Conservation (phyloP, 2,329 filamentous ascomycete species). For the Raffaelea ambrosiae region DNA sequence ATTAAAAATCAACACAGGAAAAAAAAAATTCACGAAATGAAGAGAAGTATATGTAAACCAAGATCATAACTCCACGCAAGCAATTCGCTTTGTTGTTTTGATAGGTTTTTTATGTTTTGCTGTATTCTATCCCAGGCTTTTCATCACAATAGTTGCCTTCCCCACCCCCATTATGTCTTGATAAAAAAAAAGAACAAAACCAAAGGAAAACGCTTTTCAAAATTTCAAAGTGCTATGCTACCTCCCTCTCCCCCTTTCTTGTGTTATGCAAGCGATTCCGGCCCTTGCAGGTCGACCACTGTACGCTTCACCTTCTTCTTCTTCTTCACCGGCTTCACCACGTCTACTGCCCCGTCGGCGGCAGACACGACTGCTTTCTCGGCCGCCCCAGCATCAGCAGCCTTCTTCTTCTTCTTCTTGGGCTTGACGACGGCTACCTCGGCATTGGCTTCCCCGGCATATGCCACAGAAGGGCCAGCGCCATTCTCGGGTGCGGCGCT, state of each 20-base stretch:
- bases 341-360: constrained; percentile 24
- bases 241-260: not conserved
- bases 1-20: not conserved
- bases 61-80: too few species aligned
- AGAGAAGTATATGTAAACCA: too few species aligned
- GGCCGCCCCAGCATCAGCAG: constrained; percentile 17
- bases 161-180: too few species aligned
- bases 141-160: too few species aligned
- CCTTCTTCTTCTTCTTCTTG: constrained; percentile 58
- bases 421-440: constrained; percentile 58
- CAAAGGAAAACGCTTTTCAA: not conserved
- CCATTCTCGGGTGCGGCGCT: constrained; percentile 43
- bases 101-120: too few species aligned
- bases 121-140: too few species aligned
- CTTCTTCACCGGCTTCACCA: constrained; percentile 21
- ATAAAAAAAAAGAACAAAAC: not conserved
- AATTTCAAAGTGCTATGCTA: too few species aligned
- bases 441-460: constrained; percentile 59
- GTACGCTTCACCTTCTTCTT: constrained; percentile 16
- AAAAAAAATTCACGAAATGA: too few species aligned
- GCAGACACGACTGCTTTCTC: constrained; percentile 40
- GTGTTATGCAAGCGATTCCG: constrained; percentile 1
- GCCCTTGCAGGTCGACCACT: constrained; percentile 13
- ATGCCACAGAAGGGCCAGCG: too few species aligned
- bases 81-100: too few species aligned